These are phyloP conservation scores for Ilex paraguariensis DNA, from an alignment of 305 asterid species.

Conservation along the genomic window DNA sequence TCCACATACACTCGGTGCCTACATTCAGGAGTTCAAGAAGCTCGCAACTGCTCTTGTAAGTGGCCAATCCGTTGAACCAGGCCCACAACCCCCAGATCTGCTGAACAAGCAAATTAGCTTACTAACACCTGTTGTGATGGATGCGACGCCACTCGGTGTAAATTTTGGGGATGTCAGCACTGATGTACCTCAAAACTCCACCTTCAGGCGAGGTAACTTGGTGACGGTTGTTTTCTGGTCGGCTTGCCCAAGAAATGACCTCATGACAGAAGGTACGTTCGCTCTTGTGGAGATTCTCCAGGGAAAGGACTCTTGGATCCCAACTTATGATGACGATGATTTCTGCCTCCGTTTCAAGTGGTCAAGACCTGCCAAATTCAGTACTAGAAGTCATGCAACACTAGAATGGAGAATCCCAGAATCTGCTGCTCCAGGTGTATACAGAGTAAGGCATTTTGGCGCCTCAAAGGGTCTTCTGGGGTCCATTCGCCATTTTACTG, in stretches of 20 bases:
- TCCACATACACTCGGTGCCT: slow-evolving; percentile 82
- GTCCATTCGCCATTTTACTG: slow-evolving; percentile 79
- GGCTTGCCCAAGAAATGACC: slow-evolving; percentile 94
- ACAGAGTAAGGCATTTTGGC: slow-evolving; percentile 85
- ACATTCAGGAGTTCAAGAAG: slow-evolving; percentile 84
- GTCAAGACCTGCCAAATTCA: slow-evolving; percentile 82
- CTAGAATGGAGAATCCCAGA: slow-evolving; percentile 82
- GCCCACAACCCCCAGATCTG: slow-evolving; percentile 87
- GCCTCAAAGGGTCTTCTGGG: slow-evolving; percentile 76
- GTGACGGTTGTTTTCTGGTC: slow-evolving; percentile 81
- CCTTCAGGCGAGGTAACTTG: slow-evolving; percentile 54
- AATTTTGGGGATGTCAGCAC: slow-evolving; percentile 64
- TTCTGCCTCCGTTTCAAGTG: slow-evolving; percentile 79
- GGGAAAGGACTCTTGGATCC: slow-evolving; percentile 70
- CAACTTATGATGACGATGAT: slow-evolving; percentile 89
- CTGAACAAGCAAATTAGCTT: slow-evolving; percentile 73
- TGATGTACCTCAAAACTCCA: slow-evolving; percentile 75
- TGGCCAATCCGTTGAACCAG: slow-evolving; percentile 51
- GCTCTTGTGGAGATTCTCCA: slow-evolving; percentile 81
- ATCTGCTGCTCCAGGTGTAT: slow-evolving; percentile 70
- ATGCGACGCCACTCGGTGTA: slow-evolving; percentile 59
- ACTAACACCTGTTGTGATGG: slow-evolving; percentile 73
- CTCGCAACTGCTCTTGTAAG: slow-evolving; percentile 58
- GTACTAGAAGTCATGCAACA: slow-evolving; percentile 67
- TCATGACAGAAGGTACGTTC: slow-evolving; percentile 97